Base-by-base conservation (phyloP, 495 filamentous ascomycete genomes). In the Xylaria flabelliformis region DNA sequence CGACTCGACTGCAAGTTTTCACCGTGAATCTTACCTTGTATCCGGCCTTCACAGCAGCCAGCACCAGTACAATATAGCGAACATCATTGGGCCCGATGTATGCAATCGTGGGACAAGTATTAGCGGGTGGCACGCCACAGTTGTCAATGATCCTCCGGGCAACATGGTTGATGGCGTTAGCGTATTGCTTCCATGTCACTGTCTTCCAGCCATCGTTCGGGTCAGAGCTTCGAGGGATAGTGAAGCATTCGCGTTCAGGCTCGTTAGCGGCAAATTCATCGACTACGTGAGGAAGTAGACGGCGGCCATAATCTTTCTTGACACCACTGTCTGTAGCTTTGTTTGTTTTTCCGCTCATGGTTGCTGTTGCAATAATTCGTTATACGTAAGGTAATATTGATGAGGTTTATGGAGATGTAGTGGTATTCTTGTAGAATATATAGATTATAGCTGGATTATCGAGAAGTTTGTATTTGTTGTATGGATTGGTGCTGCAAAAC, bases 151-250 rank as follows among this genome's bases (percentile, higher is more conserved):
- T 78, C 81, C 84, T 85, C 72, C 83, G 85, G 13, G 87, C 84
- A 24, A 82, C 74, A 7, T 78, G 79, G 73, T 91, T 87, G 59
- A 90, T 76, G 24, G 86, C 87, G 67, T 84, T 82, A 42, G 85
- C 83, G 19, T 88, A 80, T 6, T 83, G 74, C n/a, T 73, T 71
- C 72, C 86, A 86, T 13, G 82, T 85, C 51, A 91, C 73, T 2
- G 76, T n/a, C 32, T 77, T 80, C 81, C 87, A 90, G 4, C 88
- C 88, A 61, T 89, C 82, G n/a, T 78, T 76, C 3, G 84, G 77
- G 26, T 72, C 71, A 5, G 78, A 74, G 0, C 82, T 82, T 3
- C 77, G 74, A 17, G 87, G 85, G 42, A 87, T 73, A 17, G 80
- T 76, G 51, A 84, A 80, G 61, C 79, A 87, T 55, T 85, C 80